Base-by-base conservation (phyloP, 2,329 filamentous ascomycete species). In the Pseudogymnoascus sp. region DNA sequence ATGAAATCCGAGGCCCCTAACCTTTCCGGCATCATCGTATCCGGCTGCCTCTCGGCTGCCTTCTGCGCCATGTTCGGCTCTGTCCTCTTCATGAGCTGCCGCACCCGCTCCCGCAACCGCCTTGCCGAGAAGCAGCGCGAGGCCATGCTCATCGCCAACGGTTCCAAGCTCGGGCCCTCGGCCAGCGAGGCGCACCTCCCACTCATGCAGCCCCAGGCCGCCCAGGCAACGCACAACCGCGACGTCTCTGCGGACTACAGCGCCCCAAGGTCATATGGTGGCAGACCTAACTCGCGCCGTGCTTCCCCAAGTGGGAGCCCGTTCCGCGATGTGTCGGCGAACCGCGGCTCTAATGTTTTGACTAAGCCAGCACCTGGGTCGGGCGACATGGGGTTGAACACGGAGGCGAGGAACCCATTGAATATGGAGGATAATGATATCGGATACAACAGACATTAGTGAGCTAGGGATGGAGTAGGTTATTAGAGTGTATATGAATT, bases 1-100 rank as follows among this genome's bases (percentile, higher is more conserved):
- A 54, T 54, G 47, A 9, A 32, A 32, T 54, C 47, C n/a, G 4
- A 54, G 9, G 28, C 47, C 16, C 47, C 47, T 20, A 8, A 32
- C 28, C 47, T 54, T 28, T 9, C 16, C n/a, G 47, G 47, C 28
- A 32, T 54, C 47, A 54, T 54, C 20, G 47, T 54, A 28, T 54
- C 47, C 16, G n/a, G 2, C 28, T 18, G 9, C 6, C 47, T 54
- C n/a, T 18, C 28, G 9, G 47, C n/a, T 16, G 47, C 47, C 11
- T 54, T 54, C 47, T 54, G n/a, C 47, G 47, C 47, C 47, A 54
- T 54, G 47, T 54, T 54, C 28, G 47, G 47, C 47, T 54, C 47
- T 28, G 47, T 54, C n/a, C 28, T 54, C 28, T 54, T 54, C n/a
- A 54, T 54, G 47, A 32, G 47, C 47, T 54, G 28, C 47, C 47